Base-by-base conservation (phyloP, 768 basidiomycete genomes). In the Rhodotorula kratochvilovae region DNA sequence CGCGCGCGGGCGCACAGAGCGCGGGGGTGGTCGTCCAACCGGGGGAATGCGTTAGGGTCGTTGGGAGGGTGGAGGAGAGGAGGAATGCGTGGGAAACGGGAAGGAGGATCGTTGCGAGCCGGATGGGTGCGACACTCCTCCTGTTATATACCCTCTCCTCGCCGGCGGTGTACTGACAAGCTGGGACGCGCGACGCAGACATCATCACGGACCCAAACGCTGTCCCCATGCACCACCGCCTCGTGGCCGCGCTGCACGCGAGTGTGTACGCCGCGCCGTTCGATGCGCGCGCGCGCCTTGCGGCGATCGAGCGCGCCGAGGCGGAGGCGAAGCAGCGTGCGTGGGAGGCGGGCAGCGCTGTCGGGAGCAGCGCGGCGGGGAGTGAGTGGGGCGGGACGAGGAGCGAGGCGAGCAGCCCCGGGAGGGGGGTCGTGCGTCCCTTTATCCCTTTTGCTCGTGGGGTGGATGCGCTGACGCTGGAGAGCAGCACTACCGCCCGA, bases 401-500 rank as follows among this genome's bases (percentile, higher is more conserved):
- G 60, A 45, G 61, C n/a, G 31, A n/a, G 6, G 54, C 54, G 19
- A 35, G 54, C 54, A 55, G 54, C 12, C 54, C 54, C 10, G 54
- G 23, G 19, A 33, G 27, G 35, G 51, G 51, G 3, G 33, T 12
- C 27, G n/a, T 42, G 15, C 19, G 19, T 45, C 17, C 23, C 25
- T 23, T 5, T 27, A 3, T 4, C 48, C 21, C 45, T 19, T 15
- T 21, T 23, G 45, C 8, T 46, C 17, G 2, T 21, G 2, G 8
- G 19, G 45, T 23, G 19, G 17, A 7, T 19, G 45, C 21, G 21
- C 45, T 19, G 48, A 25, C 48, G 4, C 23, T 7, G 1, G 23
- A 8, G 23, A 27, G 21, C 54, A 64, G 63, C 67, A 29, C 42
- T 66, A 61, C 53, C 59, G 64, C 35, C 70, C 70, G 8, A 57